phyloP scores from a whole-genome alignment of 2,329 filamentous ascomycete genomes.

The Penicillium expansum region DNA sequence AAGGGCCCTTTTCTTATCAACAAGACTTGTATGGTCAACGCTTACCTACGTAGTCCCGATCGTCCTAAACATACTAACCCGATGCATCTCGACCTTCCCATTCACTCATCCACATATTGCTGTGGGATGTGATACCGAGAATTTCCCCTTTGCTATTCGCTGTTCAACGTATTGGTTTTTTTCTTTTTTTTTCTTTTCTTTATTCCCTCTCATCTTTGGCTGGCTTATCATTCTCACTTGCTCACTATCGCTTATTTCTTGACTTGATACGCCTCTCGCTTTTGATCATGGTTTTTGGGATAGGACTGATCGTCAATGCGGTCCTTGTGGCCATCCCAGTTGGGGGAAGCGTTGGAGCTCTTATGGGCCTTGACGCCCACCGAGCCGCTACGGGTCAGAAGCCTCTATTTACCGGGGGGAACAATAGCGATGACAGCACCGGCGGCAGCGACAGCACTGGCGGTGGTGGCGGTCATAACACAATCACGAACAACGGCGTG shows the following conservation, averaged over 20 bases:
- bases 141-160: slow-evolving; percentile 3
- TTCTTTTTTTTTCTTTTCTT: neutral
- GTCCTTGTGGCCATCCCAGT: slow-evolving; percentile 52
- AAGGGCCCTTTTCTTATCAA: neutral
- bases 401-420: slow-evolving; percentile 45
- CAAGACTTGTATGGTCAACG: neutral
- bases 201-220: neutral
- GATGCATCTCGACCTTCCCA: neutral
- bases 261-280: slow-evolving; percentile 4
- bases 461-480: slow-evolving; percentile 9
- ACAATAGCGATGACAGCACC: slow-evolving; percentile 14
- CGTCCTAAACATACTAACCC: neutral
- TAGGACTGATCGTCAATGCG: slow-evolving; percentile 49
- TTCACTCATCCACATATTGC: neutral
- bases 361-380: slow-evolving; percentile 51
- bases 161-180: neutral
- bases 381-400: slow-evolving; percentile 44
- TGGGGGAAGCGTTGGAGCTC: slow-evolving; percentile 50
- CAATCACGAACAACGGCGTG: slow-evolving; percentile 35
- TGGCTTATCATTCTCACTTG: neutral
- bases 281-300: slow-evolving; percentile 25
- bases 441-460: slow-evolving; percentile 18
- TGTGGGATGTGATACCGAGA: neutral
- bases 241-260: slow-evolving; percentile 10
- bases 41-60: neutral